Evolutionary conservation across 2,329 filamentous ascomycete genomes (phyloP).

Genomic region (Venturia aucupariae): DNA sequence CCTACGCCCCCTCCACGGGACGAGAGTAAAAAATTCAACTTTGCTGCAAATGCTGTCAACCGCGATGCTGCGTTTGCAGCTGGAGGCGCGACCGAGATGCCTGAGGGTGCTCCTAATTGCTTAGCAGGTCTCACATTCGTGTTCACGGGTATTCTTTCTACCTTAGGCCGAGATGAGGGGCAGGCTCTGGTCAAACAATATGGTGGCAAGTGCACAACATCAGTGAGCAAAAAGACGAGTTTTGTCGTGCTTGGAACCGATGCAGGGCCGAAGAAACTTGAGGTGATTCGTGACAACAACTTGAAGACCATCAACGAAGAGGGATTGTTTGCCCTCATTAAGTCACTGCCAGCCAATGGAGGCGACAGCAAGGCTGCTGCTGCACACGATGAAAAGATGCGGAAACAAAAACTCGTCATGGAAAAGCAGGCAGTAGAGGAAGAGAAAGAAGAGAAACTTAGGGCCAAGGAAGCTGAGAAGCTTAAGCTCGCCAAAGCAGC

Average conservation of each 20-base stretch:
- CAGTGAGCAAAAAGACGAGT: constrained; percentile 85
- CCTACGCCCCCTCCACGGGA: constrained; percentile 71
- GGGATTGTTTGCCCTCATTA: constrained; percentile 80
- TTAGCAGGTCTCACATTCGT: constrained; percentile 85
- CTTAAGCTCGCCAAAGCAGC: constrained; percentile 44
- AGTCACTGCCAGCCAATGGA: constrained; percentile 70
- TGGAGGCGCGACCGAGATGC: constrained; percentile 60
- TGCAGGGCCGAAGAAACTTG: constrained; percentile 85
- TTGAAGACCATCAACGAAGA: constrained; percentile 93
- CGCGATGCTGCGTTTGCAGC: constrained; percentile 56
- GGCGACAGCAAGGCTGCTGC: constrained; percentile 82
- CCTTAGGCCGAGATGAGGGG: constrained; percentile 74
- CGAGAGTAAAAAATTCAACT: constrained; percentile 64
- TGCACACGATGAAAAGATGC: constrained; percentile 74
- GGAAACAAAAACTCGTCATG: constrained; percentile 75
- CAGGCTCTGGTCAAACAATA: constrained; percentile 83
- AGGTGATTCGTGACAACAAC: constrained; percentile 68
- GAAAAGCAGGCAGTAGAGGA: constrained; percentile 74
- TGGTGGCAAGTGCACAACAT: constrained; percentile 79
- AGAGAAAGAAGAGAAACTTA: constrained; percentile 63
- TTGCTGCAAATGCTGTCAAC: constrained; percentile 52
- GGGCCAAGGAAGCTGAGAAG: constrained; percentile 30
- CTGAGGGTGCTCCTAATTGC: constrained; percentile 79
- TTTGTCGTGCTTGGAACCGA: constrained; percentile 88
- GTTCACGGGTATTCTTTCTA: constrained; percentile 81